Evolutionary conservation across 495 filamentous ascomycete species (phyloP), one percentile per base, ranked within the genome.

Genomic region (Lasiosphaeria hispida): DNA sequence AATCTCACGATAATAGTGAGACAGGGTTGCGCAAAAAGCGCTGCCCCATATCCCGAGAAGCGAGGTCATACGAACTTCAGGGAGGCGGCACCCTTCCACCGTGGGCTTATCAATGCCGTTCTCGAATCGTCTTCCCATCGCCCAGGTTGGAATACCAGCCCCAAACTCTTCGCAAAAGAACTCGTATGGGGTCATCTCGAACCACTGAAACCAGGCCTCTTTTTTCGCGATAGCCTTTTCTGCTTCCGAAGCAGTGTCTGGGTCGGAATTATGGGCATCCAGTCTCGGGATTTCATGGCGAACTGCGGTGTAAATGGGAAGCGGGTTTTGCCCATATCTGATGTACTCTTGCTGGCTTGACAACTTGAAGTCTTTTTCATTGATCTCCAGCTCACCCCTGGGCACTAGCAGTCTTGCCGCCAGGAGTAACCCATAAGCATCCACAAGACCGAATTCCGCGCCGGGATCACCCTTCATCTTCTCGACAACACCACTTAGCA

Each of bases 141-240:
- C 88, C 92, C 92, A 98, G 0, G 89, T 96, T 0, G 94, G 94
- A 58, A 98, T 97, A 10, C 94, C 92, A 14, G 93, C 93, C 48
- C 71, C 69, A 43, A 81, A 85, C 59, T 97, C 94, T 69, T 98
- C 94, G 67, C 91, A 96, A 71, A 91, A 97, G 63, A 98, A 86
- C 72, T 98, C 94, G 62, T 96, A 98, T 0, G 94, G 94, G 0
- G 91, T 96, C 56, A 92, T 85, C 61, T 98, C 94, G 62, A 96
- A 97, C 94, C 94, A 98, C 64, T 98, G 93, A 62, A 98, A 98
- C 90, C 92, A 98, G 2, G 89, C 80, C 67, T 94, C 85, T 50
- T 79, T 80, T 62, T 82, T 85, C 2, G 90, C 86, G 49, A 83
- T 80, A 53, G 81, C 81, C 62, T 88, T 87, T 0, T 71, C 75